Percentiles rank a stretch among this genome's conserved stretches.
Evolutionary conservation across 2,329 filamentous ascomycete species (phyloP).

Genomic region (Dactylellina cionopaga): DNA sequence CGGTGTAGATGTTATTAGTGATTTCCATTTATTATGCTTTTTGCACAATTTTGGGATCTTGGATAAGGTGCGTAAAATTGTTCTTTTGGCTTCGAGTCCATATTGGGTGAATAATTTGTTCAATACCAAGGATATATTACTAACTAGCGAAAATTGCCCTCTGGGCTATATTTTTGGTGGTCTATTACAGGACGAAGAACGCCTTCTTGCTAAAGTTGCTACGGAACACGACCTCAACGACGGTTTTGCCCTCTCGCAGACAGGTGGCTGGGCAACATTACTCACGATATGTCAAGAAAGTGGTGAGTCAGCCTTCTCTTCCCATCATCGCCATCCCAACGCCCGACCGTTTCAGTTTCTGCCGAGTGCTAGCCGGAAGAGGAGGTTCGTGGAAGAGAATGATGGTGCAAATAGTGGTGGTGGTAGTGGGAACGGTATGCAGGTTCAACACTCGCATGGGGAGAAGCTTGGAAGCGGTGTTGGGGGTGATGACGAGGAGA

Average conservation of each 20-base stretch:
- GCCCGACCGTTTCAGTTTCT: constrained; percentile 49
- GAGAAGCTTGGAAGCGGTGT: constrained; percentile 22
- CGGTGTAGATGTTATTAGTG: constrained; percentile 77
- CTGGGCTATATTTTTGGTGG: too few species aligned
- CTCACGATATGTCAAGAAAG: constrained; percentile 93
- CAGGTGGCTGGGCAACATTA: constrained; percentile 91
- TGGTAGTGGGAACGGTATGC: constrained; percentile 17
- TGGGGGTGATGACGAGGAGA: neutral
- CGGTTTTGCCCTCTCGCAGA: constrained; percentile 83
- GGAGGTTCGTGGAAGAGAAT: constrained; percentile 42
- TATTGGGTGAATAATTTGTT: too few species aligned
- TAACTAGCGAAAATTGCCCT: too few species aligned
- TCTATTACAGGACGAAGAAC: constrained; percentile 88
- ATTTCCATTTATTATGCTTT: constrained; percentile 94
- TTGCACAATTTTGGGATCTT: constrained; percentile 82
- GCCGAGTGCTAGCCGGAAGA: constrained; percentile 52
- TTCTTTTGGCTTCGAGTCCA: too few species aligned
- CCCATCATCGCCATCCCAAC: constrained; percentile 44
- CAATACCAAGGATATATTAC: too few species aligned
- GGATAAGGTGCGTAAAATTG: constrained; percentile 81
- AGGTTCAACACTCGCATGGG: constrained; percentile 20
- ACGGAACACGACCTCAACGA: constrained; percentile 82
- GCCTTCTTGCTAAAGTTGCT: constrained; percentile 84
- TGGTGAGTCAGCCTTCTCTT: constrained; percentile 77
- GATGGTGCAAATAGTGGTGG: constrained; percentile 7